Percentiles rank a stretch among this genome's conserved stretches.
Evolutionary conservation across 441 rosid species (phyloP).

Genomic region (Bruguiera hainesii): DNA sequence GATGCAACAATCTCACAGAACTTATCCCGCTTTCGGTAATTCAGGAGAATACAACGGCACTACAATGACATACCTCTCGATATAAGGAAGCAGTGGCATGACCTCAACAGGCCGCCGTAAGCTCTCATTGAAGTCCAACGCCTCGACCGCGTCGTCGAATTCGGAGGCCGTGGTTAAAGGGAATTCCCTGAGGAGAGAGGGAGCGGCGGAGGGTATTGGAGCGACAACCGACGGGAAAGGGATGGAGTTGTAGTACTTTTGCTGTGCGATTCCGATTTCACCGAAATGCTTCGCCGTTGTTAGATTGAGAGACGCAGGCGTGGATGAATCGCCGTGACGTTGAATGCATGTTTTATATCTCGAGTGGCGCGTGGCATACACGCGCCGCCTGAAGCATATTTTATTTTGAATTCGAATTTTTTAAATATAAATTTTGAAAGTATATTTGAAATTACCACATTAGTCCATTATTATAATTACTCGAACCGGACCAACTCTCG

Average conservation of each 20-base stretch:
- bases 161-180: constrained; percentile 51
- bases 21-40: neutral
- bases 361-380: neutral
- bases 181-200: constrained; percentile 48
- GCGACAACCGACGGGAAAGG: constrained; percentile 55
- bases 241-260: constrained; percentile 40
- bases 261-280: constrained; percentile 45
- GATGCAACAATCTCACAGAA: neutral
- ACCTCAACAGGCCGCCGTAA: constrained; percentile 62
- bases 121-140: constrained; percentile 72
- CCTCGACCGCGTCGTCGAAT: constrained; percentile 78
- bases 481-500: too few species aligned
- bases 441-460: too few species aligned
- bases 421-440: too few species aligned
- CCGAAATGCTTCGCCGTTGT: constrained; percentile 43
- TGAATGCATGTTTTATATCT: neutral
- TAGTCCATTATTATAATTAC: too few species aligned
- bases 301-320: neutral
- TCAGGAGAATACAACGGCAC: constrained; percentile 12
- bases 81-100: constrained; percentile 80
- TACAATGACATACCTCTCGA: constrained; percentile 58
- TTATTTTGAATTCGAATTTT: too few species aligned
- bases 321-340: neutral
- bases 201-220: constrained; percentile 28
- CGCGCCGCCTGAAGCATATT: neutral